These are phyloP conservation scores for Yamadazyma ubonensis DNA, from an alignment of 805 yeast species.

Conservation along the genomic window DNA sequence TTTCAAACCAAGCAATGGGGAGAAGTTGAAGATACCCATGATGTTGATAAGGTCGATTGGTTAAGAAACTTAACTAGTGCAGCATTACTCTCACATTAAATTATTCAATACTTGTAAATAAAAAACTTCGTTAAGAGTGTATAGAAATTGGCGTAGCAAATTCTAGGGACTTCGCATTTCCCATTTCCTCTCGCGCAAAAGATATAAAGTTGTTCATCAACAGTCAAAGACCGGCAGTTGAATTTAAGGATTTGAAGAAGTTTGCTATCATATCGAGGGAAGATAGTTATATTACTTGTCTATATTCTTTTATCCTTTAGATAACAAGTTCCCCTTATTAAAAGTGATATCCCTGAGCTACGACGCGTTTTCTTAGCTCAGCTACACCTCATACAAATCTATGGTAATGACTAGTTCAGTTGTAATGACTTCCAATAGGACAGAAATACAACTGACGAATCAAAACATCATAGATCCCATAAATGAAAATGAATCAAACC, in stretches of 20 bases:
- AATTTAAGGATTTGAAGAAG: too few species aligned
- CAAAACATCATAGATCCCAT: not conserved
- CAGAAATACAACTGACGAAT: not conserved
- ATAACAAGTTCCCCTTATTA: not conserved
- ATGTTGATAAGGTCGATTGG: constrained; percentile 90
- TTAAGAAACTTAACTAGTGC: constrained; percentile 81
- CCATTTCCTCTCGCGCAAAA: constrained; percentile 4
- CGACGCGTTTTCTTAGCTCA: not conserved
- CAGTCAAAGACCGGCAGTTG: not conserved
- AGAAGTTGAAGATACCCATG: constrained; percentile 97
- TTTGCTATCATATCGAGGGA: too few species aligned
- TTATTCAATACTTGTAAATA: not conserved
- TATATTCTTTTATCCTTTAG: too few species aligned
- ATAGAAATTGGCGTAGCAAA: constrained; percentile 1
- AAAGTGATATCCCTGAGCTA: not conserved
- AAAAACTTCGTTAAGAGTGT: not conserved
- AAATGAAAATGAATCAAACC: not conserved
- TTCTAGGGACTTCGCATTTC: constrained; percentile 3
- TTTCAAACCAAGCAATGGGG: constrained; percentile 94
- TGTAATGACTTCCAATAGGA: not conserved
- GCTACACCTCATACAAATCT: not conserved
- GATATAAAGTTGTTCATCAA: not conserved
- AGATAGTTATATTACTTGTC: too few species aligned
- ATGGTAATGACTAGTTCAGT: not conserved
- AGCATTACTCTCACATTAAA: constrained; percentile 42